A percentile compares a stretch with the other conserved stretches of the same genome.
Conservation (phyloP, 139 green algal genomes). For the Picochlorum sp. region DNA sequence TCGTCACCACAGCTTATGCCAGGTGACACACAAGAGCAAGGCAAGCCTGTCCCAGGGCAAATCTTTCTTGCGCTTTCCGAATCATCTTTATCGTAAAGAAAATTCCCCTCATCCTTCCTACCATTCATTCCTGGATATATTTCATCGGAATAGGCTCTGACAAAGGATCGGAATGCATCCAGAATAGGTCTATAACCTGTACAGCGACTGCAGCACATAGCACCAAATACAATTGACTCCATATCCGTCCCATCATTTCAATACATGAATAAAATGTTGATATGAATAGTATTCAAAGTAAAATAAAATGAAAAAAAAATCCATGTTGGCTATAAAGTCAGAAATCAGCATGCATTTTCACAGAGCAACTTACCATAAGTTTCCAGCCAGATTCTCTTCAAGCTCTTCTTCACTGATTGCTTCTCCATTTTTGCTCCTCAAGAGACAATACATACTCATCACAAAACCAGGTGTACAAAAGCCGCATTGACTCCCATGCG, state of each 20-base stretch:
- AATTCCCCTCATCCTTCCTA: slow-evolving; percentile 49
- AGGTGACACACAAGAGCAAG: no score
- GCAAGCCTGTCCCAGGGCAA: slow-evolving; percentile 66
- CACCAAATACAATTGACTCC: no score
- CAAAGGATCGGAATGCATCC: slow-evolving; percentile 91
- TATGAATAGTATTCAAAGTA: slow-evolving; percentile 1
- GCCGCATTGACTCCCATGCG: slow-evolving; percentile 91
- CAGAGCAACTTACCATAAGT: no score
- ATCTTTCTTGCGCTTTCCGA: slow-evolving; percentile 13
- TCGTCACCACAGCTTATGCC: slow-evolving; percentile 40
- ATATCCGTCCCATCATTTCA: no score
- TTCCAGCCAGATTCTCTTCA: slow-evolving; percentile 85
- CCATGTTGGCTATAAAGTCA: not conserved
- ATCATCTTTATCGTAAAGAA: not conserved
- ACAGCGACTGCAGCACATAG: no score
- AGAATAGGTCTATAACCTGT: slow-evolving; percentile 95
- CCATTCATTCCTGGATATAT: slow-evolving; percentile 59
- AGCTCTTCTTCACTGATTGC: slow-evolving; percentile 72
- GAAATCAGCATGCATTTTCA: slow-evolving; percentile 47
- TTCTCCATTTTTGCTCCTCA: slow-evolving; percentile 38
- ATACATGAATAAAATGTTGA: slow-evolving; percentile 1
- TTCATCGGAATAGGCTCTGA: slow-evolving; percentile 34
- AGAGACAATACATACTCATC: slow-evolving; percentile 91
- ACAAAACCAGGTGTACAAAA: slow-evolving; percentile 98
- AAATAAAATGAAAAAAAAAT: not conserved